Evolutionary conservation across 75 land plant genomes (phyloP).

Genomic region (Ceratopteris richardii): DNA sequence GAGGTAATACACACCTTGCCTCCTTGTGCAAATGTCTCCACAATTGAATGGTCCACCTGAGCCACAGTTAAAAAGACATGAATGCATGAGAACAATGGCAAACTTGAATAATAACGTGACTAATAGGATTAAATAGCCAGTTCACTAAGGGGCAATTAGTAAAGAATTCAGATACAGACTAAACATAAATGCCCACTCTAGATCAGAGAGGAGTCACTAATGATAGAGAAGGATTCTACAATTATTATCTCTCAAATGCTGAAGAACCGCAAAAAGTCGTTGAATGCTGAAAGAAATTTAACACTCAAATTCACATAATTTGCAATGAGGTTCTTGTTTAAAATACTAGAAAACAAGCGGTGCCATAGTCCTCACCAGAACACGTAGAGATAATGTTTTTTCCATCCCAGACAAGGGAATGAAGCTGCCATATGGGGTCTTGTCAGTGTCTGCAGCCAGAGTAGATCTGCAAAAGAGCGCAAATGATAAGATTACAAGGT

Average conservation of each 20-base stretch:
- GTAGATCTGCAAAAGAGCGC: constrained; percentile 9
- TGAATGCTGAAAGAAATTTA: too few species aligned
- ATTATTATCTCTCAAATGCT: too few species aligned
- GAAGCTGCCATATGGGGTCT: constrained; percentile 19
- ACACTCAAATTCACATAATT: background rate
- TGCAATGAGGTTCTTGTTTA: background rate
- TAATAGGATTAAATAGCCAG: too few species aligned
- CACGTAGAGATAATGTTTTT: background rate
- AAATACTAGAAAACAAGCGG: background rate
- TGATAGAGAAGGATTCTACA: too few species aligned
- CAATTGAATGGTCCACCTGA: constrained; percentile 58
- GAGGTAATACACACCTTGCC: constrained; percentile 51
- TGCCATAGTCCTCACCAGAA: constrained; percentile 8
- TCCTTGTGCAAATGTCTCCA: constrained; percentile 60
- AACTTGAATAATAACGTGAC: background rate
- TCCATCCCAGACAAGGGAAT: background rate
- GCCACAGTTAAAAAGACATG: background rate
- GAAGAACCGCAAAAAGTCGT: too few species aligned
- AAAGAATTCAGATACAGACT: too few species aligned
- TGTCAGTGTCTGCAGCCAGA: constrained; percentile 11
- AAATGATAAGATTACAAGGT: too few species aligned
- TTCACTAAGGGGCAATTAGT: too few species aligned
- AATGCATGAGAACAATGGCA: background rate
- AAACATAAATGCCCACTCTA: too few species aligned
- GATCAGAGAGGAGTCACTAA: too few species aligned